phyloP scores from a whole-genome alignment of 306 rosid species.

The Cucumis hystrix region DNA sequence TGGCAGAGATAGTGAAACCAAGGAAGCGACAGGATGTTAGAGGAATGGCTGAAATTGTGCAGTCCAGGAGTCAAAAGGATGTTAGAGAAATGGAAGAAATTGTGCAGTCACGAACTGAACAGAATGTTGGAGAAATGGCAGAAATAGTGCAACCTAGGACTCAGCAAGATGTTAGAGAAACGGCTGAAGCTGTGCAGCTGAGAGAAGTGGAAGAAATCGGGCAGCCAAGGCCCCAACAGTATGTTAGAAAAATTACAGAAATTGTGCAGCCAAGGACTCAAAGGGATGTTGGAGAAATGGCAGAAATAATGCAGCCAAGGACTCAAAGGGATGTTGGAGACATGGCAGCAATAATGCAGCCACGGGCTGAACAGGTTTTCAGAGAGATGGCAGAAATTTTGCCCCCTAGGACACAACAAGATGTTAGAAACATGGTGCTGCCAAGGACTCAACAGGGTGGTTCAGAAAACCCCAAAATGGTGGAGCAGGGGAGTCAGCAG shows the following conservation, averaged over 20 bases:
- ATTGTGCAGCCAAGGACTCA: background rate
- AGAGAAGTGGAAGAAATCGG: too few relatives aligned
- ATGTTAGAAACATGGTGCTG: conserved; percentile 19
- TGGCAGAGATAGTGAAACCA: background rate
- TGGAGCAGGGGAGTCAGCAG: background rate
- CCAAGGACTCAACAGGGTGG: conserved; percentile 8
- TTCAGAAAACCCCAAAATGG: background rate
- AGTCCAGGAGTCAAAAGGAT: background rate
- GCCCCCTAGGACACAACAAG: background rate
- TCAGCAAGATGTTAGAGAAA: background rate
- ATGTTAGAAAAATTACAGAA: background rate
- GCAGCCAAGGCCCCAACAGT: background rate
- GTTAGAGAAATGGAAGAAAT: background rate
- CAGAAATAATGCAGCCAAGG: background rate
- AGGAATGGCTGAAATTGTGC: background rate
- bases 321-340: background rate
- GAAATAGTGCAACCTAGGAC: background rate
- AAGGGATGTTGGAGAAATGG: background rate
- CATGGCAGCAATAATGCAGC: background rate
- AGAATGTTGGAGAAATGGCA: background rate
- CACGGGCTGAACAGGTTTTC: background rate
- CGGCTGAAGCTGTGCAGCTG: background rate
- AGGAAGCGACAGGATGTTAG: background rate
- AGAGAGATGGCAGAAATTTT: background rate
- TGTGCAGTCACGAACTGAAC: background rate